Evolutionary conservation across 176 grass and related monocot species (phyloP).

Genomic region (Lolium rigidum): DNA sequence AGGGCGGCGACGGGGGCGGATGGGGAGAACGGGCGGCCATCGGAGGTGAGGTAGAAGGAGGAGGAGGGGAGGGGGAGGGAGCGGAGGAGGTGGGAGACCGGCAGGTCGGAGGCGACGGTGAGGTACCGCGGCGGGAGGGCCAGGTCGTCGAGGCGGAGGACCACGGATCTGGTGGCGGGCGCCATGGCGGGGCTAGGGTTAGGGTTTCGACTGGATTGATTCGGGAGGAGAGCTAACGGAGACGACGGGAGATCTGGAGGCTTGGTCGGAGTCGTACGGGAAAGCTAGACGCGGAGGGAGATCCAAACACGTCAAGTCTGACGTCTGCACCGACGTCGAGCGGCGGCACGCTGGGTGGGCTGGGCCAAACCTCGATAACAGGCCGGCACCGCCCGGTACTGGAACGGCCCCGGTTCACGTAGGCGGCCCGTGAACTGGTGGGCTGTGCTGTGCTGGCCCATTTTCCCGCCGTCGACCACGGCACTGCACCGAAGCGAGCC

Average conservation of each 20-base stretch:
- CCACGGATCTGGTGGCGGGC: conserved; percentile 7
- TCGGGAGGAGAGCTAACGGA: neutral
- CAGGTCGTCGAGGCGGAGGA: conserved; percentile 59
- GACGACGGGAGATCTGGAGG: conserved; percentile 11
- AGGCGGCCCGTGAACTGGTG: no score
- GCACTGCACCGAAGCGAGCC: no score
- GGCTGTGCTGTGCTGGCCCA: no score
- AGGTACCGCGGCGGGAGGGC: conserved; percentile 53
- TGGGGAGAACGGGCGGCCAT: conserved; percentile 51
- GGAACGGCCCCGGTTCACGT: no score
- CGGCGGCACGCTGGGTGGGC: neutral
- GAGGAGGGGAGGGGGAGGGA: conserved; percentile 39
- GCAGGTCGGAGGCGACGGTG: conserved; percentile 47
- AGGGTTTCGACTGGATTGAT: conserved; percentile 50
- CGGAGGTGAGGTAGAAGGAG: conserved; percentile 75
- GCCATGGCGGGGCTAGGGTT: conserved; percentile 50
- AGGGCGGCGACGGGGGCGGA: conserved; percentile 38
- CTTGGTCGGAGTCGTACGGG: neutral
- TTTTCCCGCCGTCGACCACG: no score
- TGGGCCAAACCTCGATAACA: no score
- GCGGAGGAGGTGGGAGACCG: conserved; percentile 59
- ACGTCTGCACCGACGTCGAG: neutral
- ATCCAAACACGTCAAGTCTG: neutral
- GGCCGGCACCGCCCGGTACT: no score
- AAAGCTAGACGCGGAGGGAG: neutral